Evolutionary conservation across 352 stramenopile species (phyloP).

Genomic region (Phytophthora crassamura): DNA sequence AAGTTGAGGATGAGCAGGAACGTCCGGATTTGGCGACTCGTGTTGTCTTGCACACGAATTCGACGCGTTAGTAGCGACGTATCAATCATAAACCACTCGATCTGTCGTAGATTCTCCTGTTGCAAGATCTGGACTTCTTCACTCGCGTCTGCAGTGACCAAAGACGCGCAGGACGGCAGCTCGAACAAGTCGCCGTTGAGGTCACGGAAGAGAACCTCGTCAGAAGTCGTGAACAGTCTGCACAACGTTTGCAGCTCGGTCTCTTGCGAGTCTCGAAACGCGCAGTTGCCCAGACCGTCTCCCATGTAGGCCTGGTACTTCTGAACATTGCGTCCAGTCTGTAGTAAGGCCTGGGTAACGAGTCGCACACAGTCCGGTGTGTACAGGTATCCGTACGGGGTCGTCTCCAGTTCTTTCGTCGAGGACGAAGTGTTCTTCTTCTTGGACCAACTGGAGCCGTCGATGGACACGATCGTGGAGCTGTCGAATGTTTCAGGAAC

Average conservation of each 20-base stretch:
- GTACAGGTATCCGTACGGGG: constrained; percentile 39
- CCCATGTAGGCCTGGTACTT: constrained; percentile 44
- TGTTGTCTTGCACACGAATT: constrained; percentile 51
- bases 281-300: constrained; percentile 33
- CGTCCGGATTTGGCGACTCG: constrained; percentile 46
- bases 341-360: constrained; percentile 16
- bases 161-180: constrained; percentile 26
- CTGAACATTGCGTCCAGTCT: constrained; percentile 40
- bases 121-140: constrained; percentile 12
- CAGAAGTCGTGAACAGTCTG: constrained; percentile 35
- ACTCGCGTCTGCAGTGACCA: constrained; percentile 13
- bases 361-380: constrained; percentile 28
- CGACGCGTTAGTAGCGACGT: constrained; percentile 22
- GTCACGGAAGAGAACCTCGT: constrained; percentile 41
- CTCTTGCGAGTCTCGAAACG: constrained; percentile 40
- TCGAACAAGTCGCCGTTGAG: constrained; percentile 24
- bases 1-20: constrained; percentile 45
- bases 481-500: constrained; percentile 33
- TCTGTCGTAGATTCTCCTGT: constrained; percentile 36
- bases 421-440: constrained; percentile 8
- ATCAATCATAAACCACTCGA: constrained; percentile 44
- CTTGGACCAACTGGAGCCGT: constrained; percentile 39
- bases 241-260: constrained; percentile 41
- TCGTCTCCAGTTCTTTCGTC: background rate
- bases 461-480: constrained; percentile 27